Base-by-base conservation (phyloP, 2,329 filamentous ascomycete genomes). In the Hypoxylon sp. region DNA sequence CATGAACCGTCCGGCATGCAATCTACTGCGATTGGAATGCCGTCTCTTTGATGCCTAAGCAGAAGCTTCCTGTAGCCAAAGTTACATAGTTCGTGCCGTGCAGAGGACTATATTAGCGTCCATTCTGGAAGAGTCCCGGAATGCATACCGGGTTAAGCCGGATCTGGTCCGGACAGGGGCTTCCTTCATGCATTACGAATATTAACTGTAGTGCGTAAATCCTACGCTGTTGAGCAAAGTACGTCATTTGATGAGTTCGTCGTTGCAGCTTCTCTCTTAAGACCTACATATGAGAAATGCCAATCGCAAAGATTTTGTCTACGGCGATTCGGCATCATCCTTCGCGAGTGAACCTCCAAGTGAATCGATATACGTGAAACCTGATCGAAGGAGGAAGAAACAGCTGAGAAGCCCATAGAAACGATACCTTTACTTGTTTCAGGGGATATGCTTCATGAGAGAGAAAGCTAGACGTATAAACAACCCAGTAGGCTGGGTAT, bases 121-220 rank as follows among this genome's bases (percentile, higher is more conserved):
- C n/a, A 30, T 63, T 67, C 64, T 67, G 49, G 57, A 69, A 63
- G 36, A 30, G 21, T 48, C 49, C 65, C 59, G 59, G 60, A 60
- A 66, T 49, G 52, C 19, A 38, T 55, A 34, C 65, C 62, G 65
- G 56, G 56, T 45, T 56, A 43, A 45, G n/a, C 60, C 65, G 62
- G 65, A 34, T 30, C 38, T 51, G 23, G 51, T 56, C 68, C 68
- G 56, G 65, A 50, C 53, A 57, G 56, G 62, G 62, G 61, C 23
- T 51, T 19, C 55, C 32, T 25, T 67, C 17, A 67, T 63, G 61
- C 59, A 60, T 58, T 60, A 43, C 34, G 48, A 58, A 60, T 21
- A 17, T 17, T 53, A 51, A 30, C 25, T 43, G 30, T 28, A 30
- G 9, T 57, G 46, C 46, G 21, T 25, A 65, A 56, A 56, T 51